phyloP scores from a whole-genome alignment of 176 grass and related monocot species.

The Hordeum marinum region DNA sequence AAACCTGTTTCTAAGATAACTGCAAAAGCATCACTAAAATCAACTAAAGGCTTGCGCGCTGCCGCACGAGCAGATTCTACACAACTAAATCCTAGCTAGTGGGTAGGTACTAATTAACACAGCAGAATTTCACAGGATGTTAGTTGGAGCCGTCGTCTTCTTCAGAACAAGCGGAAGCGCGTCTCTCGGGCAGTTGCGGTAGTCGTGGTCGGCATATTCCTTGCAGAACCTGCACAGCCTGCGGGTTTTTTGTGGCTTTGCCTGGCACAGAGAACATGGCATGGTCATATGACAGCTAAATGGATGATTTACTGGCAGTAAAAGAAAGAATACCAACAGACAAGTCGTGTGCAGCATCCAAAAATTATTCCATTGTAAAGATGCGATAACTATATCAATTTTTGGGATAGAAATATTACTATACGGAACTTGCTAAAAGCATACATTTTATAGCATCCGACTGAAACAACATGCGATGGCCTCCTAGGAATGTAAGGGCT shows the following conservation, averaged over 20 bases:
- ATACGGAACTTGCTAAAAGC: neutral
- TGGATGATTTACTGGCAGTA: neutral
- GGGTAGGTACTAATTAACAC: neutral
- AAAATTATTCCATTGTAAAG: neutral
- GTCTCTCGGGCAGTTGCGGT: slow-evolving; percentile 13
- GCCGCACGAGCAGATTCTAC: neutral
- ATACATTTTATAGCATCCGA: neutral
- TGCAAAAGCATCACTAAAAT: neutral
- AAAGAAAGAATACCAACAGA: neutral
- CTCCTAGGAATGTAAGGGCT: neutral
- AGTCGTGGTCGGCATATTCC: neutral
- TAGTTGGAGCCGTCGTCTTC: neutral
- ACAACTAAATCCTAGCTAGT: neutral
- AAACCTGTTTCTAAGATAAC: neutral
- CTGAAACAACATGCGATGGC: neutral
- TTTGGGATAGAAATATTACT: neutral
- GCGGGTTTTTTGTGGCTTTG: neutral
- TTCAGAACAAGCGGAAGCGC: neutral
- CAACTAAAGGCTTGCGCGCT: too few relatives aligned
- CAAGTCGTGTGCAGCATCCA: neutral
- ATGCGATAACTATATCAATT: neutral
- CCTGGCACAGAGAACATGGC: neutral
- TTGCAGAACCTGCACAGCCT: slow-evolving; percentile 17
- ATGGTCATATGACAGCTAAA: neutral
- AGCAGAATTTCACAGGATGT: neutral